Conservation (phyloP, 2,329 filamentous ascomycete species). For the Talaromyces sp. region DNA sequence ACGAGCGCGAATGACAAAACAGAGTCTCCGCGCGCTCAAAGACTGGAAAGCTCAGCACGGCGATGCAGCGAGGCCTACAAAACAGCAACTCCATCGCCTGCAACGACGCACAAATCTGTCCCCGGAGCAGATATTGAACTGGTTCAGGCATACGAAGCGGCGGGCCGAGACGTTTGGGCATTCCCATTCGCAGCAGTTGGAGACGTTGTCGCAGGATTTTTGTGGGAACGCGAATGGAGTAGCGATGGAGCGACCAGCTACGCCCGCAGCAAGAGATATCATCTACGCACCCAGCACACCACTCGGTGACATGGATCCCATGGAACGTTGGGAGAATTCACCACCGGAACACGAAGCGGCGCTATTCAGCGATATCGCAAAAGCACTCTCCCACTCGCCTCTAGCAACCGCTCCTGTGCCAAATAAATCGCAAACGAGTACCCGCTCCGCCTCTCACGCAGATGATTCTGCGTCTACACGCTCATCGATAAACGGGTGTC, state of each 20-base stretch:
- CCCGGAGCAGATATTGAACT: constrained; percentile 15
- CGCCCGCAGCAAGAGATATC: constrained; percentile 11
- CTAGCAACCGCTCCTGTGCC: background rate
- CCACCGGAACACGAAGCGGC: constrained; percentile 19
- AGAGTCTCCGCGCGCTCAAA: constrained; percentile 3
- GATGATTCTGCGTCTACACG: constrained; percentile 11
- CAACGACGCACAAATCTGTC: constrained; percentile 10
- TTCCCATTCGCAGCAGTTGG: background rate
- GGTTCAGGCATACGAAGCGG: constrained; percentile 16
- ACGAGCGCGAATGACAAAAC: constrained; percentile 9
- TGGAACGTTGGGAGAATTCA: constrained; percentile 21
- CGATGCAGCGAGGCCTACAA: constrained; percentile 9
- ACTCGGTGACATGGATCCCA: constrained; percentile 12
- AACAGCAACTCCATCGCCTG: background rate
- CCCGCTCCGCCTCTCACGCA: constrained; percentile 12
- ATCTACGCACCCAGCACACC: constrained; percentile 1
- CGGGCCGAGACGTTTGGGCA: constrained; percentile 2
- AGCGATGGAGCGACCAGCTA: constrained; percentile 5
- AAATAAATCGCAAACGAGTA: background rate
- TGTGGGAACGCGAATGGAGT: background rate
- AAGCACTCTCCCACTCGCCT: constrained; percentile 12
- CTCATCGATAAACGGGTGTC: constrained; percentile 8
- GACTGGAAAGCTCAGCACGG: constrained; percentile 16
- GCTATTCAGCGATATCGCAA: constrained; percentile 18
- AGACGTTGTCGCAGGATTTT: background rate